Conservation (phyloP, 306 rosid species). For the Morella rubra region DNA sequence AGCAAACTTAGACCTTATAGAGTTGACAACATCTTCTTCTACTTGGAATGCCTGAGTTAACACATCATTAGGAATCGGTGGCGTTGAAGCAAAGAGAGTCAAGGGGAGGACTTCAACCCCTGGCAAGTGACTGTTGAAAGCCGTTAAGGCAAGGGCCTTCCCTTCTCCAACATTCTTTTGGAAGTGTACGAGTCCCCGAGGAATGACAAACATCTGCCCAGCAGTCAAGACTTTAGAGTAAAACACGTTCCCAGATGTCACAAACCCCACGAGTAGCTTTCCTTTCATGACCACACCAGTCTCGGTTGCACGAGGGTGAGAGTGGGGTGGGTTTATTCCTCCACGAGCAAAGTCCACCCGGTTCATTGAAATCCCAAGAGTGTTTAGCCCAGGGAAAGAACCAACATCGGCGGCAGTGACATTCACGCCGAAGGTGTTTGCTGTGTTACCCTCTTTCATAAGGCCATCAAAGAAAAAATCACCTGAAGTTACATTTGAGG, state of each 20-base stretch:
- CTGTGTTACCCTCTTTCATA: constrained; percentile 32
- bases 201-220: constrained; percentile 46
- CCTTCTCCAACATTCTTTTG: constrained; percentile 40
- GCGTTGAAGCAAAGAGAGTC: constrained; percentile 33
- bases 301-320: constrained; percentile 42
- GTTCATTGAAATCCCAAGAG: constrained; percentile 45
- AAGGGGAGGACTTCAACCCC: constrained; percentile 23
- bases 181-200: constrained; percentile 45
- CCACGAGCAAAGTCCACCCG: constrained; percentile 40
- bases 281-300: constrained; percentile 31
- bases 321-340: constrained; percentile 42
- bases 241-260: constrained; percentile 34
- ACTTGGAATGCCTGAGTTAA: constrained; percentile 36
- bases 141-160: constrained; percentile 32
- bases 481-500: constrained; percentile 27
- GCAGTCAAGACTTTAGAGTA: constrained; percentile 38
- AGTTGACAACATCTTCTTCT: constrained; percentile 26
- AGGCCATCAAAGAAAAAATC: constrained; percentile 48
- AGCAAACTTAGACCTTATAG: constrained; percentile 39
- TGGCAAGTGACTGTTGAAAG: constrained; percentile 48
- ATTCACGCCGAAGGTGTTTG: not conserved
- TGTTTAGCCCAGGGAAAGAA: constrained; percentile 43
- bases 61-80: constrained; percentile 28
- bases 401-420: constrained; percentile 32
- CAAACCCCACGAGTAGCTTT: constrained; percentile 46